These are phyloP conservation scores for Penicillium sp. DNA, from an alignment of 2,329 filamentous ascomycete species.

Conservation along the genomic window DNA sequence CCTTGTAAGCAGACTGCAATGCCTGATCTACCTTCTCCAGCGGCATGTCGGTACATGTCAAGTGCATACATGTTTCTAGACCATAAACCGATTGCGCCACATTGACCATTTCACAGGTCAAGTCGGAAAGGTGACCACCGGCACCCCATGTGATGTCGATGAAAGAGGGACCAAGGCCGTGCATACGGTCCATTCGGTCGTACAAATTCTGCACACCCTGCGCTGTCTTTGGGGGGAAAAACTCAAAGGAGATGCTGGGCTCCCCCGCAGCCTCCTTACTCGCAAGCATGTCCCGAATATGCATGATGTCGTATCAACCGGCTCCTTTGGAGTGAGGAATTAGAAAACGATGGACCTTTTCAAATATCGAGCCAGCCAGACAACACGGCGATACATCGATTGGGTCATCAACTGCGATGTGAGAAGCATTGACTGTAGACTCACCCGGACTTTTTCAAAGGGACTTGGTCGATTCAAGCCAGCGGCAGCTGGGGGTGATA, in stretches of 20 bases:
- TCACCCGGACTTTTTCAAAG: constrained; percentile 4
- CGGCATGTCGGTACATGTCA: constrained; percentile 98
- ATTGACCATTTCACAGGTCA: constrained; percentile 96
- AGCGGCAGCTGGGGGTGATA: constrained; percentile 8
- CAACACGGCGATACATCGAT: background rate
- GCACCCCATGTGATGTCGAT: constrained; percentile 99
- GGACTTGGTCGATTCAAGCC: constrained; percentile 8
- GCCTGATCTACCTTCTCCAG: constrained; percentile 85
- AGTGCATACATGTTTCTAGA: constrained; percentile 96
- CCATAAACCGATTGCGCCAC: constrained; percentile 93
- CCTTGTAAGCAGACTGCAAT: constrained; percentile 79
- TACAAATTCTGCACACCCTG: constrained; percentile 96
- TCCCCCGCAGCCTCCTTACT: constrained; percentile 72
- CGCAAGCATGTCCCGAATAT: constrained; percentile 86
- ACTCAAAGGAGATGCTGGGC: constrained; percentile 97
- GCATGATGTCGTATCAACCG: constrained; percentile 58
- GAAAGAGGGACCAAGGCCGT: constrained; percentile 86
- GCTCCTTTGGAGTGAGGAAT: background rate
- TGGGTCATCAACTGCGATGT: too few species aligned
- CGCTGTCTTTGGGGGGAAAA: constrained; percentile 92
- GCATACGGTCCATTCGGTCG: constrained; percentile 99
- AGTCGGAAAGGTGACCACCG: constrained; percentile 79
- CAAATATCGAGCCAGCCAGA: background rate
- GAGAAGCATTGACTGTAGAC: background rate
- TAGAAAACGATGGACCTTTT: constrained; percentile 3